phyloP scores from a whole-genome alignment of 1,139 yeast species.

The Diutina mesorugosa region DNA sequence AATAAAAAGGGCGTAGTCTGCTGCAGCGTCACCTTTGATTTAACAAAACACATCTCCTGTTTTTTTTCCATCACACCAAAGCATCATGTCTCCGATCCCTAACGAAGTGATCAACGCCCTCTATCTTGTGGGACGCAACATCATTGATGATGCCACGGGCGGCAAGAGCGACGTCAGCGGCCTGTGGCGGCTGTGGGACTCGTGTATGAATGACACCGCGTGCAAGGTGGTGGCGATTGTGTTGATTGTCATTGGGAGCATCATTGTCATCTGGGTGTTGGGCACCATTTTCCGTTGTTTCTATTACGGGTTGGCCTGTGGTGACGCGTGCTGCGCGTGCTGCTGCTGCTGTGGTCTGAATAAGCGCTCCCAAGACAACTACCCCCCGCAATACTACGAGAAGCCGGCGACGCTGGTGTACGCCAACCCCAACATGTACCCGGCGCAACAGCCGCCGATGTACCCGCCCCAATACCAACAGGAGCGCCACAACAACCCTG shows the following conservation, averaged over 20 bases:
- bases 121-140: neutral
- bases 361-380: slow-evolving; percentile 3
- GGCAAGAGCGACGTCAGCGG: slow-evolving; percentile 31
- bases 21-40: neutral
- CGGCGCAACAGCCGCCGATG: slow-evolving; percentile 5
- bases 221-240: slow-evolving; percentile 73
- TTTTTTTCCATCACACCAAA: too few relatives aligned
- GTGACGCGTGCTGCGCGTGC: slow-evolving; percentile 34
- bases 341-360: slow-evolving; percentile 21
- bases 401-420: slow-evolving; percentile 8
- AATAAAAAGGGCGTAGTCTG: neutral
- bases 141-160: slow-evolving; percentile 3
- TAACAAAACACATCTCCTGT: too few relatives aligned
- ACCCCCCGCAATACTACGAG: slow-evolving; percentile 5
- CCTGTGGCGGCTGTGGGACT: slow-evolving; percentile 57
- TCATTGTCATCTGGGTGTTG: slow-evolving; percentile 31
- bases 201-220: slow-evolving; percentile 65
- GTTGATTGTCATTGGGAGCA: slow-evolving; percentile 47
- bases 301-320: slow-evolving; percentile 31
- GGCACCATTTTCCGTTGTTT: slow-evolving; percentile 28
- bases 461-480: neutral
- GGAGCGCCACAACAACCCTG: neutral
- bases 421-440: slow-evolving; percentile 27
- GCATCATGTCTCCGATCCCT: neutral
- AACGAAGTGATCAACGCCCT: neutral